Base-by-base conservation (phyloP, 768 basidiomycete species). In the Chalciporus sphaerocephalus region DNA sequence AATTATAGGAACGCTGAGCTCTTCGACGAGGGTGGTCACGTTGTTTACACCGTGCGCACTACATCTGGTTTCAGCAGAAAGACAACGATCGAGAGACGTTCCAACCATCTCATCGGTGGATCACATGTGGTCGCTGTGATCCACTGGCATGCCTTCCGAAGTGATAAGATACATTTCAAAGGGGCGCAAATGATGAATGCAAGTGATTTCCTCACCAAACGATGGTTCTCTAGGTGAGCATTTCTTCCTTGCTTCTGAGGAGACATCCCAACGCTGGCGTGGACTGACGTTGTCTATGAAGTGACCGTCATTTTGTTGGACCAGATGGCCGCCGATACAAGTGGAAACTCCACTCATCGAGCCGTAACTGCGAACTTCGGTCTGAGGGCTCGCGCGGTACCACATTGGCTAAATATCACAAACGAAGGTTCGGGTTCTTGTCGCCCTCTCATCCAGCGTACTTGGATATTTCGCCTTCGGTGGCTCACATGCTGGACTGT, bases 291-390 rank as follows among this genome's bases (percentile, higher is more conserved):
- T 25, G 15, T n/a, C 15, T 9, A 3, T 32, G 28, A 18, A 62
- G 61, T 28, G 46, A 50, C 22, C 57, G 57, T 22, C 32, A 51
- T 2, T 64, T 62, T 38, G 52, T 39, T 8, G 64, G 56, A 1
- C 59, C 47, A 1, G 60, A 62, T 36, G 60, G 61, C 2, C 51
- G 44, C 17, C 46, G 55, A 43, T 64, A 61, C 38, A 52, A 53
- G 11, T 66, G 61, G 65, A 42, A 38, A 3, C 35, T 63, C 18
- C 18, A 17, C 35, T 6, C 17, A 20, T 20, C 13, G 42, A 46
- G 9, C 37, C 33, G 12, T 5, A 54, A 53, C 2, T 50, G 55
- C 10, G 27, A 25, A 10, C 24, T 25, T 10, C 24, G 32, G 16
- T 22, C 17, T 22, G 41, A 20, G 4, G 25, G 12, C 11, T 40